Base-by-base conservation (phyloP, 495 filamentous ascomycete genomes). In the Friedmanniomyces simplex region DNA sequence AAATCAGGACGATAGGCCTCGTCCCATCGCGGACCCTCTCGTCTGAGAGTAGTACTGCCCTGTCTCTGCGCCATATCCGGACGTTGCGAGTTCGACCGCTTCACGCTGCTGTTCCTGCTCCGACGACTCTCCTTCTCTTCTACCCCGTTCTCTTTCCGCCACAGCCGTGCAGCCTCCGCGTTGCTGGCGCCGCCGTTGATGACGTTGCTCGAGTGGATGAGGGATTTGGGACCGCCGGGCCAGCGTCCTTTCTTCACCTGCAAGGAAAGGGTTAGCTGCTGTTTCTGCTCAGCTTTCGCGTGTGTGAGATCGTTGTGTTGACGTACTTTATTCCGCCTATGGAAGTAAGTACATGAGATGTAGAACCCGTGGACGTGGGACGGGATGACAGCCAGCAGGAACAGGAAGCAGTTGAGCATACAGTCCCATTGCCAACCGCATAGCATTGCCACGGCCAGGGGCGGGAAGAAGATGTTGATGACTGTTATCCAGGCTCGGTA, bases 341-440 rank as follows among this genome's bases (percentile, higher is more conserved):
- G 65, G 61, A 69, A 72, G 57, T 71, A 75, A 1, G 67, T 72
- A 57, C 63, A 68, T 30, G 55, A 62, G 16, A 73, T 65, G 62
- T 73, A 73, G 66, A 75, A 75, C 20, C 63, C 71, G 52, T 75
- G 71, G 39, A 72, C 60, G 48, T 73, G 70, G 7, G 65, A 66
- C 4, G 72, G 72, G 26, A 73, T 65, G 13, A 73, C 69, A 41
- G 69, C 71, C 18, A 62, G 60, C 39, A 75, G 52, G 63, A 73
- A 71, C 50, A 75, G 58, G 58, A 68, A 28, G 58, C 68, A 67
- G 59, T 71, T 72, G 22, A 75, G 50, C 14, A 71, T 52, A 41
- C 52, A 62, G 54, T 73, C 71, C 51, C 49, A 64, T 14, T 64
- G 61, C 13, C 63, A 58, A 10, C 70, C 71, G 30, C 57, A 57